phyloP scores from a whole-genome alignment of 176 grass and related monocot species.

The Cenchrus purpureus region DNA sequence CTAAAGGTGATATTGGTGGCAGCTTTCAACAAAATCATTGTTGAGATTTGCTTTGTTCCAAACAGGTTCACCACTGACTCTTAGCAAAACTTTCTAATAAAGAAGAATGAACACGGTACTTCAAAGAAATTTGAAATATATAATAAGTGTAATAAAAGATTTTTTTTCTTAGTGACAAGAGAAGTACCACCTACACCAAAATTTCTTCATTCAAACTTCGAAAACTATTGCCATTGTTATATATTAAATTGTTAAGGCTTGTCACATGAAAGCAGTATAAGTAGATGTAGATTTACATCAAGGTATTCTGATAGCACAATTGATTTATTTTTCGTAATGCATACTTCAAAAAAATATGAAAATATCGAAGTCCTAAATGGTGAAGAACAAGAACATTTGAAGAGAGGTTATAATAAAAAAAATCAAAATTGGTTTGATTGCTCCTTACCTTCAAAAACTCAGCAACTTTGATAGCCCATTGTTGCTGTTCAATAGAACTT shows the following conservation, averaged over 20 bases:
- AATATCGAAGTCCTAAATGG: neutral
- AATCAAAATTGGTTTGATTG: conserved; percentile 3
- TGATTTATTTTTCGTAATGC: neutral
- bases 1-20: too few relatives aligned
- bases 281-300: neutral
- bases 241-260: neutral
- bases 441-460: conserved; percentile 90
- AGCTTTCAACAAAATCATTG: too few relatives aligned
- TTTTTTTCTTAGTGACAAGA: neutral
- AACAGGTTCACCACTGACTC: conserved; percentile 1
- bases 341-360: neutral
- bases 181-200: neutral
- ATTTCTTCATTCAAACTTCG: neutral
- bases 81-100: neutral
- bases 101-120: conserved; percentile 1
- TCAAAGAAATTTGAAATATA: neutral
- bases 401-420: neutral
- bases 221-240: neutral
- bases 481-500: conserved; percentile 82
- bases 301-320: neutral
- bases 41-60: neutral
- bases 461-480: conserved; percentile 79
- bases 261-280: neutral
- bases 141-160: neutral
- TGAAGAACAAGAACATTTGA: neutral